Evolutionary conservation across 208 protist genomes (phyloP).

Genomic region (Leishmania aethiopica): DNA sequence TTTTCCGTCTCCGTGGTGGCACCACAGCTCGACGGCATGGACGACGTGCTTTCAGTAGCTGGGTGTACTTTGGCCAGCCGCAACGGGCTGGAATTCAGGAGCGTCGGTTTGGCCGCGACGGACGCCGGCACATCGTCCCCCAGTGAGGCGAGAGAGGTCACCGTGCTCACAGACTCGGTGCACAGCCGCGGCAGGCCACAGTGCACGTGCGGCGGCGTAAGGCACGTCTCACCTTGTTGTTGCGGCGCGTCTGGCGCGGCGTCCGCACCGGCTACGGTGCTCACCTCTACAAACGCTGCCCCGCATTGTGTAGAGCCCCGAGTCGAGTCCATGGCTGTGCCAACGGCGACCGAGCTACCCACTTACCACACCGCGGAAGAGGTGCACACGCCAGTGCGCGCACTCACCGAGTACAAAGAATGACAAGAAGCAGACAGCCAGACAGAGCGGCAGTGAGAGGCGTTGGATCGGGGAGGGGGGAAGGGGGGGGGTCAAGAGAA

Average conservation of each 20-base stretch:
- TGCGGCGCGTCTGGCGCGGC: background rate
- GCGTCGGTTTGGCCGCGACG: background rate
- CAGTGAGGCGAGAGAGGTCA: background rate
- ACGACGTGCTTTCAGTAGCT: background rate
- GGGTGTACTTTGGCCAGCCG: background rate
- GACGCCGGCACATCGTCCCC: background rate
- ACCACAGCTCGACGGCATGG: conserved; percentile 12
- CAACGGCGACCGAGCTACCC: background rate
- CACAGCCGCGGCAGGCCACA: conserved; percentile 3
- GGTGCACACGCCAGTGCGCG: background rate
- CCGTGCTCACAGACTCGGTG: background rate
- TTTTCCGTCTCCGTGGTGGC: background rate
- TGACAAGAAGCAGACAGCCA: background rate
- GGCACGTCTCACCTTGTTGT: background rate
- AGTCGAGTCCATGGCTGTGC: background rate
- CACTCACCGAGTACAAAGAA: background rate
- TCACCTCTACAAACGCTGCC: background rate
- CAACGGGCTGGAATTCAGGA: background rate
- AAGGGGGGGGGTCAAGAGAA: background rate
- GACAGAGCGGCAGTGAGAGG: background rate
- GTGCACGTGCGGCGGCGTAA: background rate
- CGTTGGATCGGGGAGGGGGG: background rate
- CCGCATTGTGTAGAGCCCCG: too few species aligned
- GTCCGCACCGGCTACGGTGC: background rate
- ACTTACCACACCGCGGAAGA: background rate